A percentile compares a stretch with the other conserved stretches of the same genome.
phyloP scores from a whole-genome alignment of 441 rosid species.

The Flueggea neowawraea region DNA sequence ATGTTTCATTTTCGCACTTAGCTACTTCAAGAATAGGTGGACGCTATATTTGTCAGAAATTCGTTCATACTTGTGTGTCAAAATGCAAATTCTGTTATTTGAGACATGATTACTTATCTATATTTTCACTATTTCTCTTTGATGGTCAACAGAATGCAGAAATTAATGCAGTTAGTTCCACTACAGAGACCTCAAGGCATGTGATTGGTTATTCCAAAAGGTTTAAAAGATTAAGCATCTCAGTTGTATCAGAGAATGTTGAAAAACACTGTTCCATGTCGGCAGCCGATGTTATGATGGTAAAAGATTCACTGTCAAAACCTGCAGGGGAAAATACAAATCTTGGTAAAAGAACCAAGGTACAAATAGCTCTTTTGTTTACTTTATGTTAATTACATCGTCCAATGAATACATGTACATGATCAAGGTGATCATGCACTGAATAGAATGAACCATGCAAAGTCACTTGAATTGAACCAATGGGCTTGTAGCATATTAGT shows the following conservation, averaged over 20 bases:
- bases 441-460: not conserved
- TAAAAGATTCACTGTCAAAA: conserved; percentile 22
- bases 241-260: conserved; percentile 26
- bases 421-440: conserved; percentile 2
- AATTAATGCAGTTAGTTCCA: conserved; percentile 21
- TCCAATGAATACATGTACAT: not conserved
- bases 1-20: no score
- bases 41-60: no score
- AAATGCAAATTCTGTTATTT: no score
- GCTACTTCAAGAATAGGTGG: no score
- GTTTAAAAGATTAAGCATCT: conserved; percentile 17
- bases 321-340: conserved; percentile 19
- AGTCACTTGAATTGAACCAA: not conserved
- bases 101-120: no score
- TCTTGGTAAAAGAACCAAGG: conserved; percentile 26
- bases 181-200: conserved; percentile 13
- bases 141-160: conserved; percentile 36
- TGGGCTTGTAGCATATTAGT: no score
- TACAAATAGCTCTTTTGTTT: conserved; percentile 16
- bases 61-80: no score
- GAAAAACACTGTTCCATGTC: conserved; percentile 25
- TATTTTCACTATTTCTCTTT: no score
- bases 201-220: conserved; percentile 12
- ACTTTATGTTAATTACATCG: not conserved
- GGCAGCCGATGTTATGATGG: conserved; percentile 22